These are phyloP conservation scores for Globisporangium solare DNA, from an alignment of 352 stramenopile genomes.

Conservation along the genomic window DNA sequence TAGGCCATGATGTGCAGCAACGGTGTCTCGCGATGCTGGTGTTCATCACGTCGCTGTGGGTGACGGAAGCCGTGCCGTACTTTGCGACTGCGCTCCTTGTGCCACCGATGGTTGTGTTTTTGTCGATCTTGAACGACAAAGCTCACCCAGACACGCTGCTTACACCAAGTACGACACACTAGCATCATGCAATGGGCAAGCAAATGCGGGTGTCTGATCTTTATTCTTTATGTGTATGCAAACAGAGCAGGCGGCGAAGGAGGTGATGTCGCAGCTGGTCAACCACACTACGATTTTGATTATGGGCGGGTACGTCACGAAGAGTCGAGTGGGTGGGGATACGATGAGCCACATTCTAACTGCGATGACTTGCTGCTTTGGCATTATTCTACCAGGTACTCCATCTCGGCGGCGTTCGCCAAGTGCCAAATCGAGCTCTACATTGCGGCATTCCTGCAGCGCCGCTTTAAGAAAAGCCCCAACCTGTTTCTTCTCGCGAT, in stretches of 20 bases:
- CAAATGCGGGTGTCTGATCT: background rate
- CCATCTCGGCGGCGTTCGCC: slow-evolving; percentile 87
- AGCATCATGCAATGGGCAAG: too few species aligned
- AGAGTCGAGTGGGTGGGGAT: too few species aligned
- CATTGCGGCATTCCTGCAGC: slow-evolving; percentile 86
- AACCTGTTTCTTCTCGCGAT: slow-evolving; percentile 90
- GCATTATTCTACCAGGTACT: slow-evolving; percentile 33
- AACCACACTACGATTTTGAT: slow-evolving; percentile 93
- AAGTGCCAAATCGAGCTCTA: slow-evolving; percentile 92
- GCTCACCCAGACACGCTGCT: slow-evolving; percentile 60
- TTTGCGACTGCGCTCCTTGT: slow-evolving; percentile 89
- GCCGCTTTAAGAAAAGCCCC: slow-evolving; percentile 85
- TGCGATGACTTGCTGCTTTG: background rate
- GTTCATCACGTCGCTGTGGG: slow-evolving; percentile 88
- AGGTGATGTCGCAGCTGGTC: slow-evolving; percentile 87
- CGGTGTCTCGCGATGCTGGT: slow-evolving; percentile 88
- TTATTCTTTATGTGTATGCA: background rate
- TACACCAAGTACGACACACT: slow-evolving; percentile 49
- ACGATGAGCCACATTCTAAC: slow-evolving; percentile 11
- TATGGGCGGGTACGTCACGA: slow-evolving; percentile 69
- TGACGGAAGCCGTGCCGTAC: slow-evolving; percentile 89
- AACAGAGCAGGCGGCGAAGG: slow-evolving; percentile 74
- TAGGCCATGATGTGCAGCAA: slow-evolving; percentile 76
- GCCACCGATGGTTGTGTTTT: slow-evolving; percentile 83
- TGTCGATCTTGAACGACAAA: slow-evolving; percentile 87